Evolutionary conservation across 163 green algal species (phyloP), one percentile per base, ranked within the genome.

Genomic region (Scenedesmus sp.): DNA sequence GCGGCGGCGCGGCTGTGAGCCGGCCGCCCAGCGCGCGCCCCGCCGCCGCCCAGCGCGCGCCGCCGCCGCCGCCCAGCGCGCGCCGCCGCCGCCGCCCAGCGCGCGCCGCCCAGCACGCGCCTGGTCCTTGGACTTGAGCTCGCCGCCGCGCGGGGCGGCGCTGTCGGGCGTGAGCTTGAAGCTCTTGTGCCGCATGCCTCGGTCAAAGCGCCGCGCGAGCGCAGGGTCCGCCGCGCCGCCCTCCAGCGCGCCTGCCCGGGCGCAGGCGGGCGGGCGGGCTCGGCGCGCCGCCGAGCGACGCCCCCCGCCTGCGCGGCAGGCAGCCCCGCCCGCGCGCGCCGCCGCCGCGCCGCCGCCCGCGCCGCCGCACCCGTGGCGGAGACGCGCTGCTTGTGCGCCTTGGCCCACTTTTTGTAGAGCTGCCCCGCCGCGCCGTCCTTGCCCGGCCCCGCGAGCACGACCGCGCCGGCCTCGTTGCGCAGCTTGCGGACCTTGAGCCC

Each of bases 341-440:
- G 39, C 39, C 7, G 6, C 7, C 39, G 39, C 10, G 39, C 39
- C 7, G 7, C 39, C 39, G 6, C 39, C 39, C 6, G 10, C 39
- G 70, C 60, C 77, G 75, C 67, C 63, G 54, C 20, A 72, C 60
- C 81, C 67, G 65, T 65, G 6, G 77, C 75, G 3, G 54, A 77
- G 26, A 87, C 63, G 13, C 71, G 69, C 76, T 73, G 28, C 80
- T 91, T 88, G 53, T 86, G 88, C 57, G 85, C 71, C 64, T 92
- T 91, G n/a, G 86, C 80, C 93, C 93, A 97, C 77, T 91, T 92
- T 63, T 93, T 78, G 78, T 97, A 97, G 29, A 96, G 47, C 45
- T 82, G 76, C 2, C 78, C 78, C 36, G 29, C 29, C 42, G 64
- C 53, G 53, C 86, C 80, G 47, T 80, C 75, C 56, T 75, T 69